Evolutionary conservation across 2,329 filamentous ascomycete species (phyloP), one percentile per base, ranked within the genome.

Genomic region (Exophiala lecanii-corni): DNA sequence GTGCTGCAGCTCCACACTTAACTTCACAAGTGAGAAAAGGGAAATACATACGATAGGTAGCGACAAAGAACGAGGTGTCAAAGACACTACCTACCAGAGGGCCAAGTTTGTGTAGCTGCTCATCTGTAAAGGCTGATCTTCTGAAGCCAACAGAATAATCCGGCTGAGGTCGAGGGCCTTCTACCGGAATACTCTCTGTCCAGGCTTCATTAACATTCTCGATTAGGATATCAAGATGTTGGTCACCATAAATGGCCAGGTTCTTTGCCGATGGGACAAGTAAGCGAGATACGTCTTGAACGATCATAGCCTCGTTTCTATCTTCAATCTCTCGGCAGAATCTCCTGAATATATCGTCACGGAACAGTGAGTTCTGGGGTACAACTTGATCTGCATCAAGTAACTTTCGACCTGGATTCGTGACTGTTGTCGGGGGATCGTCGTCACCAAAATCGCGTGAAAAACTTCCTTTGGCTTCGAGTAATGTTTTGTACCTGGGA

Each of bases 101-200:
- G 25, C 55, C 15, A 25, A 67, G 55, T 51, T 59, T 65, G 5
- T 55, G n/a, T 13, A 62, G 54, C 43, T 66, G 62, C 12, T 58
- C 54, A 6, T 59, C 50, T 2, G 58, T 65, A 46, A 69, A 68
- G 34, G 59, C 57, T 13, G 47, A 41, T 39, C 54, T 43, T 37
- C 47, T 51, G 51, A 65, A 68, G 41, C 62, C 61, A 9, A 64
- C 57, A 31, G 61, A 50, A 44, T 61, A 67, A 46, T 67, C 60
- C 7, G 63, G 66, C 54, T 67, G 60, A 33, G 60, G 64, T 40
- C 55, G 55, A 28, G 60, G 36, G 26, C 49, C 51, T 16, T 50
- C 47, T 1, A 63, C 16, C 25, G 58, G 56, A 13, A 61, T 56
- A 12, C 46, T 51, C 35, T 56, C 59, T 41, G 49, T 58, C 62